Conservation (phyloP, 2,329 filamentous ascomycete species). For the Verticillium nonalfalfae region DNA sequence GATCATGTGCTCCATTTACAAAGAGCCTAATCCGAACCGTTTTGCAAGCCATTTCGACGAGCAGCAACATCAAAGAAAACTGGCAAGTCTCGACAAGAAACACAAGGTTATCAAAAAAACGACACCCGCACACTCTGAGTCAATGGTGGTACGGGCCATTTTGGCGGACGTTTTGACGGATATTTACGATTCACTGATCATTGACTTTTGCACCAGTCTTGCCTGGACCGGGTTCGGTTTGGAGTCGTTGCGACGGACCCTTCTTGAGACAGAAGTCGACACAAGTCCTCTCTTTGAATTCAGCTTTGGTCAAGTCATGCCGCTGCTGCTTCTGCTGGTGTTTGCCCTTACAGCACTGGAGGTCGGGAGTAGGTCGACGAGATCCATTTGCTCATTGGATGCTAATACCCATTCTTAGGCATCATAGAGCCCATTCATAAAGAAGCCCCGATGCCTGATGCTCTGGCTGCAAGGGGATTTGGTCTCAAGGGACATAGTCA, state of each 20-base stretch:
- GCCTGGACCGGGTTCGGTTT: background rate
- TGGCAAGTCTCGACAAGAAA: background rate
- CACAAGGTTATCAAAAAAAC: background rate
- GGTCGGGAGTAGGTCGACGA: background rate
- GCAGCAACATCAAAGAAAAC: background rate
- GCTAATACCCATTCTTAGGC: background rate
- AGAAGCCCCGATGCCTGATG: background rate
- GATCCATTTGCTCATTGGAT: background rate
- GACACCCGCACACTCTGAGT: background rate
- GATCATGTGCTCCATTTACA: background rate
- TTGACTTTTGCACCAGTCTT: background rate
- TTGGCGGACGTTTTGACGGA: background rate
- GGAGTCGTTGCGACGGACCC: background rate
- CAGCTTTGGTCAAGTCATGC: background rate
- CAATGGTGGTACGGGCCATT: background rate
- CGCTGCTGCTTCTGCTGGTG: background rate
- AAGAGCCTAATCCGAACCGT: background rate
- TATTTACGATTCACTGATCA: background rate
- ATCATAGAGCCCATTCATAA: background rate
- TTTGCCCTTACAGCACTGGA: background rate
- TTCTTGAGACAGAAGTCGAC: background rate
- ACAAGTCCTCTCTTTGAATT: background rate
- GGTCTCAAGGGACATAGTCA: too few relatives aligned
- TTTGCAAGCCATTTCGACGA: background rate
- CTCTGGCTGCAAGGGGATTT: too few relatives aligned